phyloP scores from a whole-genome alignment of 2,329 filamentous ascomycete genomes.

The Calycina herbarum region DNA sequence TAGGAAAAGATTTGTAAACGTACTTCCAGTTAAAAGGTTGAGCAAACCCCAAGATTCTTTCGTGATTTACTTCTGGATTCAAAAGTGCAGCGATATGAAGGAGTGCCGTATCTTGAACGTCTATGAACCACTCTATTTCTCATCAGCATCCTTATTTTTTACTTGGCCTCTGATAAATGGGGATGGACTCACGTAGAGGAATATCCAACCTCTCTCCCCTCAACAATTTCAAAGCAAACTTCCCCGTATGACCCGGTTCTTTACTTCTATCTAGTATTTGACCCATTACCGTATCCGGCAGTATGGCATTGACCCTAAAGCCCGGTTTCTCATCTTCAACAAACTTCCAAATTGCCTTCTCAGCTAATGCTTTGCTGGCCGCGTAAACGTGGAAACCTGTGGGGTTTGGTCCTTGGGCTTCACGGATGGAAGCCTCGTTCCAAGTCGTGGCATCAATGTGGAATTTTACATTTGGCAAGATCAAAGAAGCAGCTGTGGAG shows the following conservation, averaged over 20 bases:
- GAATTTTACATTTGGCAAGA: not conserved
- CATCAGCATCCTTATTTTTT: no score
- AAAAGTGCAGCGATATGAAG: conserved; percentile 36
- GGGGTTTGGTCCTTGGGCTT: not conserved
- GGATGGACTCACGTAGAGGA: not conserved
- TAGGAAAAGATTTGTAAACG: not conserved
- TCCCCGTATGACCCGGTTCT: not conserved
- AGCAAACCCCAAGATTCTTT: conserved; percentile 32
- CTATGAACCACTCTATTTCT: conserved; percentile 22
- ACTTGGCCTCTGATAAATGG: not conserved
- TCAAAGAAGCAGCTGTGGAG: not conserved
- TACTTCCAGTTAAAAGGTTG: conserved; percentile 30
- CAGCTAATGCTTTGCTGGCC: conserved; percentile 40
- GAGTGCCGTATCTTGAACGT: conserved; percentile 35
- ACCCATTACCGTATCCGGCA: conserved; percentile 33
- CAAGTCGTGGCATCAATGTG: not conserved
- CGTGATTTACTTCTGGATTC: conserved; percentile 27
- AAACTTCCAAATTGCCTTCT: conserved; percentile 38
- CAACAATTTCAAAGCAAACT: not conserved
- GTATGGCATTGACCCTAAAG: not conserved
- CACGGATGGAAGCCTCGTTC: not conserved
- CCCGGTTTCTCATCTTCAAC: not conserved
- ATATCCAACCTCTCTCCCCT: not conserved
- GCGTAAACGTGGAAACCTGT: not conserved
- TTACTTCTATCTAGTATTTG: not conserved